These are phyloP conservation scores for Penicillium bialowiezense DNA, from an alignment of 495 filamentous ascomycete species.

Conservation along the genomic window DNA sequence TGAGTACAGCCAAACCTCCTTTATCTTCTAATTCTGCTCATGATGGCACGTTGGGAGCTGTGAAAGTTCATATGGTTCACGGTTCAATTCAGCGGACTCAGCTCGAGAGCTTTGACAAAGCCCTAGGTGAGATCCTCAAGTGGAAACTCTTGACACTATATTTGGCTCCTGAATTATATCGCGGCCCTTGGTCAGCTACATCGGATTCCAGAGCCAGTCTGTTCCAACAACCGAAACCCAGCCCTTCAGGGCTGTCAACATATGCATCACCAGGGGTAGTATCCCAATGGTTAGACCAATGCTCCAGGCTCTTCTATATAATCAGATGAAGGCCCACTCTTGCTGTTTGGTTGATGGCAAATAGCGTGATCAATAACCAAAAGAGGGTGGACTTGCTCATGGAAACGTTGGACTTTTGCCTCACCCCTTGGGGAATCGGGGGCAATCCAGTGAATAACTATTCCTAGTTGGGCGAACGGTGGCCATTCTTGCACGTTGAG, in stretches of 20 bases:
- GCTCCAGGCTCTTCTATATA: not conserved
- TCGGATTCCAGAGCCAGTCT: slow-evolving; percentile 18
- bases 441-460: slow-evolving; percentile 8
- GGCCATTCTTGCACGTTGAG: slow-evolving; percentile 13
- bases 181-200: not conserved
- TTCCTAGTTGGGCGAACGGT: slow-evolving; percentile 8
- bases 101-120: not conserved
- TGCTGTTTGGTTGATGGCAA: slow-evolving; percentile 18
- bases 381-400: slow-evolving; percentile 9
- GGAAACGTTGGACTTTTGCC: slow-evolving; percentile 11
- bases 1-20: not conserved
- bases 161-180: not conserved
- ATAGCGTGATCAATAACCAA: slow-evolving; percentile 10
- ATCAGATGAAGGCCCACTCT: slow-evolving; percentile 13
- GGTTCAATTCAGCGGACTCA: not conserved
- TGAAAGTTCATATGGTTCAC: not conserved
- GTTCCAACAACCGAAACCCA: slow-evolving; percentile 17
- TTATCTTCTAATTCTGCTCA: not conserved
- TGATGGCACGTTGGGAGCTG: not conserved
- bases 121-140: too few relatives aligned
- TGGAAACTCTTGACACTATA: not conserved
- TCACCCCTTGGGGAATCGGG: slow-evolving; percentile 11
- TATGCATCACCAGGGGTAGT: slow-evolving; percentile 7
- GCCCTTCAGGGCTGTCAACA: not conserved
- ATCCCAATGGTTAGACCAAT: slow-evolving; percentile 16